Conservation (phyloP, 345 rosid species). For the Excoecaria cochinchinensis region DNA sequence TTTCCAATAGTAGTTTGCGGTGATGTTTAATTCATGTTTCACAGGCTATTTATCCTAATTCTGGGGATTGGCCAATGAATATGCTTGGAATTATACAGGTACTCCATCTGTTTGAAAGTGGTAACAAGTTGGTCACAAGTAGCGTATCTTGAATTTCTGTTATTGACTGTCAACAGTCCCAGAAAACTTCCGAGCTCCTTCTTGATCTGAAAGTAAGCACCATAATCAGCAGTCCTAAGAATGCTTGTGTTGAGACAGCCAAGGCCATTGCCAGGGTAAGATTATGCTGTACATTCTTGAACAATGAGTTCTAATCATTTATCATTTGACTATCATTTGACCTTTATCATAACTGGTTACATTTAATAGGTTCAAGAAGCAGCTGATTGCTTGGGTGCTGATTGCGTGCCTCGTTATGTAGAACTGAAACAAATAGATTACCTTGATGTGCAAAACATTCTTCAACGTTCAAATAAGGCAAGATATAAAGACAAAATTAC, state of each 20-base stretch:
- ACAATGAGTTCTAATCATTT: not conserved
- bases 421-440: slow-evolving; percentile 55
- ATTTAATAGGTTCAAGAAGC: slow-evolving; percentile 81
- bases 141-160: slow-evolving; percentile 23
- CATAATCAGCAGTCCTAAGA: slow-evolving; percentile 52
- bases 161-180: slow-evolving; percentile 55
- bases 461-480: slow-evolving; percentile 55
- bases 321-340: not conserved
- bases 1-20: not conserved
- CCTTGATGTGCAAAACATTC: slow-evolving; percentile 46
- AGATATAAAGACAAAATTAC: slow-evolving; percentile 20
- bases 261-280: slow-evolving; percentile 58
- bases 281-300: slow-evolving; percentile 9
- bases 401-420: slow-evolving; percentile 68
- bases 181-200: slow-evolving; percentile 88
- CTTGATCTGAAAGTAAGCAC: slow-evolving; percentile 74
- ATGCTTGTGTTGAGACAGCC: slow-evolving; percentile 64
- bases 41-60: slow-evolving; percentile 44
- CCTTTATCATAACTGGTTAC: not conserved
- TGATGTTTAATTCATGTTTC: not conserved
- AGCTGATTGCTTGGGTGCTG: slow-evolving; percentile 89
- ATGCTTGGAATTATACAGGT: slow-evolving; percentile 93
- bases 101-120: slow-evolving; percentile 10
- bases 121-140: not conserved
- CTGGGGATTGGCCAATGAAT: slow-evolving; percentile 56